Evolutionary conservation across 2,329 filamentous ascomycete species (phyloP), one percentile per base, ranked within the genome.

Genomic region (Ustilaginoidea virens): DNA sequence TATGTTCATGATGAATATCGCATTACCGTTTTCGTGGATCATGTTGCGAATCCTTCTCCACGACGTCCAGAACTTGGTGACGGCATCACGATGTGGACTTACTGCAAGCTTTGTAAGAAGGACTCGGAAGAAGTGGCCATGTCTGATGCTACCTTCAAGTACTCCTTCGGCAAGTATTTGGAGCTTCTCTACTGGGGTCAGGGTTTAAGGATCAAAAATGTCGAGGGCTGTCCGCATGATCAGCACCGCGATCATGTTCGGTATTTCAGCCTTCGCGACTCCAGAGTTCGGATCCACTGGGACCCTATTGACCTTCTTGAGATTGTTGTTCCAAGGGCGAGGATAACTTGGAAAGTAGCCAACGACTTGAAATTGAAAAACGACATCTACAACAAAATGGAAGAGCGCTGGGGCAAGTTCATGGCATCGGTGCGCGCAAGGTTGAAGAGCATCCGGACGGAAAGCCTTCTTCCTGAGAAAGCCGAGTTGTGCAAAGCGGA

Each of bases 121-220:
- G 86, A 96, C 48, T 92, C 87, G 0, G 80, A 83, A 22, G 75
- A 86, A 27, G 80, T 81, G 39, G 75, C 78, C 18, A 94, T 98
- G 83, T 94, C 87, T 1, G 75, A 85, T 32, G 85, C 74, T 43
- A 92, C 86, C 0, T 98, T 85, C 80, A 94, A 92, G 49, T 98
- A 98, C 50, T 98, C 90, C 0, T 92, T 98, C 45, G 90, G 83
- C 8, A 98, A 98, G 52, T 98, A 96, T 45, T 63, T 98, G n/a
- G 90, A 98, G 53, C 62, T 98, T 12, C 85, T 86, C 3, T 96
- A 96, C 51, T 98, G 87, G 86, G 87, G 86, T 45, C 79, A 73
- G 23, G 79, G 82, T 21, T 58, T 96, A 27, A 80, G 75, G 46
- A 73, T 76, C 41, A 74, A 69, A 39, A 74, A 77, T 25, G 72